Evolutionary conservation across 2,329 filamentous ascomycete species (phyloP).

Genomic region (Pseudogymnoascus sp.): DNA sequence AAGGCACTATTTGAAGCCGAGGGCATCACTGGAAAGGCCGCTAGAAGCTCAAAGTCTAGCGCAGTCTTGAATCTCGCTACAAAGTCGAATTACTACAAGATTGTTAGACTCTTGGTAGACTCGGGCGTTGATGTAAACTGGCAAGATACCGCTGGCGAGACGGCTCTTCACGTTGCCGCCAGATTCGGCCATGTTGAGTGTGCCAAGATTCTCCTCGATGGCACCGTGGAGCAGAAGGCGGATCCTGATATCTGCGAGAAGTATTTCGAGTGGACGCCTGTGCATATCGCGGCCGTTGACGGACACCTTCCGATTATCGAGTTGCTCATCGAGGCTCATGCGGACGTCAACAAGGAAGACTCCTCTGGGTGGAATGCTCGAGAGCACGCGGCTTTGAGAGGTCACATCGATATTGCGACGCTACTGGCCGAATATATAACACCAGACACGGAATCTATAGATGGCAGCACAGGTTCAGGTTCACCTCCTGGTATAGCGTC

Average conservation of each 20-base stretch:
- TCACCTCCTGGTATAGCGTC: constrained; percentile 50
- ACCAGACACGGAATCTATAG: constrained; percentile 18
- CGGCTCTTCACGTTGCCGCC: constrained; percentile 84
- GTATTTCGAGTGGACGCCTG: constrained; percentile 87
- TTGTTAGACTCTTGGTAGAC: constrained; percentile 80
- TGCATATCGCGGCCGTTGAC: constrained; percentile 88
- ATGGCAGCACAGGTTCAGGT: constrained; percentile 25
- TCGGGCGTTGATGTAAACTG: constrained; percentile 91
- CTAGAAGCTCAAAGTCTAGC: constrained; percentile 60
- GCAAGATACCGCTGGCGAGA: constrained; percentile 83
- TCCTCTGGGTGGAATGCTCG: constrained; percentile 89
- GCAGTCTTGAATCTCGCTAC: constrained; percentile 82
- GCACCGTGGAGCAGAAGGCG: constrained; percentile 61
- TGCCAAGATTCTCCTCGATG: constrained; percentile 66
- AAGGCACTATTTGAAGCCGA: constrained; percentile 73
- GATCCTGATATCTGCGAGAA: constrained; percentile 73
- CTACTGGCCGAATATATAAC: constrained; percentile 46
- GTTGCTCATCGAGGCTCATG: constrained; percentile 69
- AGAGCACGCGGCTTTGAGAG: constrained; percentile 85
- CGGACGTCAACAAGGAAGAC: constrained; percentile 66
- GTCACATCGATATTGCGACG: constrained; percentile 74
- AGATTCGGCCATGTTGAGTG: constrained; percentile 80
- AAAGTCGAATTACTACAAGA: constrained; percentile 76
- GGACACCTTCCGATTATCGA: constrained; percentile 70
- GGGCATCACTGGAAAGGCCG: constrained; percentile 40